Percentiles rank a stretch among this genome's conserved stretches.
phyloP scores from a whole-genome alignment of 495 filamentous ascomycete species.

The Lindgomyces ingoldianus region DNA sequence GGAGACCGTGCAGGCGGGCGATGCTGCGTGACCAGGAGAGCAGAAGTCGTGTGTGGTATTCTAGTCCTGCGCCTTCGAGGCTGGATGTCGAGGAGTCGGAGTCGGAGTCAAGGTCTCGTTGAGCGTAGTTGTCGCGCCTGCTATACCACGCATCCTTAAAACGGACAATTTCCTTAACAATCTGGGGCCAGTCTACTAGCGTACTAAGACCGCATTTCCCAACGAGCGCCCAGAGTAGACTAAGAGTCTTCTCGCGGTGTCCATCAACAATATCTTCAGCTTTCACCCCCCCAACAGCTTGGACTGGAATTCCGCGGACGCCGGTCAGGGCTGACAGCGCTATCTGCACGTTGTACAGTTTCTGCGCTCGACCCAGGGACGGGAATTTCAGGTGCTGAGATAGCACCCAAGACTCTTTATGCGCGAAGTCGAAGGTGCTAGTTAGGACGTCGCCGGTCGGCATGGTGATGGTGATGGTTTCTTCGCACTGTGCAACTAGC shows the following conservation, averaged over 20 bases:
- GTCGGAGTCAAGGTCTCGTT: slow-evolving; percentile 21
- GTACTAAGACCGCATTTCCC: slow-evolving; percentile 56
- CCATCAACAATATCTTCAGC: slow-evolving; percentile 68
- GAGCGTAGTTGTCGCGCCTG: slow-evolving; percentile 27
- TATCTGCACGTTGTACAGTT: slow-evolving; percentile 63
- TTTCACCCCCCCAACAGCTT: slow-evolving; percentile 47
- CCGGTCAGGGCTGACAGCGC: slow-evolving; percentile 56
- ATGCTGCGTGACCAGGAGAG: slow-evolving; percentile 58
- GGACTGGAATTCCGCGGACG: slow-evolving; percentile 42
- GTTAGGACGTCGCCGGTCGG: slow-evolving; percentile 45
- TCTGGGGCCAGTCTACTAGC: slow-evolving; percentile 58
- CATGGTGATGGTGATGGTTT: slow-evolving; percentile 46
- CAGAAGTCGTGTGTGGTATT: slow-evolving; percentile 50
- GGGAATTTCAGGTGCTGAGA: slow-evolving; percentile 64
- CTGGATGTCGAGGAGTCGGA: slow-evolving; percentile 25
- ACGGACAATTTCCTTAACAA: slow-evolving; percentile 53
- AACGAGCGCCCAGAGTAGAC: slow-evolving; percentile 63
- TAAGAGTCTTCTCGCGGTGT: slow-evolving; percentile 66
- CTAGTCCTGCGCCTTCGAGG: slow-evolving; percentile 28
- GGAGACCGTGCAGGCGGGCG: slow-evolving; percentile 50
- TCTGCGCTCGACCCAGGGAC: slow-evolving; percentile 58
- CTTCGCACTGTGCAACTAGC: slow-evolving; percentile 33
- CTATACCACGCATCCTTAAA: slow-evolving; percentile 38
- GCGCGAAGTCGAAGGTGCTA: slow-evolving; percentile 37
- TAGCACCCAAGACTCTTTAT: slow-evolving; percentile 48